Conservation (phyloP, 139 green algal species). For the Chlorella sp. region DNA sequence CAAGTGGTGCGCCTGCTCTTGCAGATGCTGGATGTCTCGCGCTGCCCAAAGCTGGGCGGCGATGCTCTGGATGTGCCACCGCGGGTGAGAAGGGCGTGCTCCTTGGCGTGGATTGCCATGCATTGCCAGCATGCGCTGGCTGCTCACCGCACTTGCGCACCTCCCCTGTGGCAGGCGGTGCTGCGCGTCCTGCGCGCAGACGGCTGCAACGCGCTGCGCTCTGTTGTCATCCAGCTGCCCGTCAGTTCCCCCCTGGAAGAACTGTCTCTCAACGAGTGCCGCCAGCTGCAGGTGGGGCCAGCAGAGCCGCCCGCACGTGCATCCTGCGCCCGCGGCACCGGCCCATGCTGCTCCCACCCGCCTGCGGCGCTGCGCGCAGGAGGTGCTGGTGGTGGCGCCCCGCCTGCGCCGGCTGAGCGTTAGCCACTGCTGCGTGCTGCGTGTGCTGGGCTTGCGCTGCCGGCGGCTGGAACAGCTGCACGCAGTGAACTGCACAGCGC, state of each 20-base stretch:
- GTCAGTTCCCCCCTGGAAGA: neutral
- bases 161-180: neutral
- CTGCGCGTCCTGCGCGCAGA: conserved; percentile 1
- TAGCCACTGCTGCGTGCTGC: conserved; percentile 24
- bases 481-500: conserved; percentile 14
- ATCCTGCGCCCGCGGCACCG: neutral
- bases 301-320: neutral
- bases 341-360: neutral
- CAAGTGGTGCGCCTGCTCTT: neutral
- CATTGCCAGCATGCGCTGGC: too few species aligned
- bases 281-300: conserved; percentile 18
- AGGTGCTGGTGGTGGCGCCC: conserved; percentile 7
- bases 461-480: conserved; percentile 11
- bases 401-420: conserved; percentile 1
- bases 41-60: conserved; percentile 3
- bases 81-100: neutral
- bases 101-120: too few species aligned
- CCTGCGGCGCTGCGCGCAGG: neutral
- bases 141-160: neutral
- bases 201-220: conserved; percentile 5
- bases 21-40: conserved; percentile 17
- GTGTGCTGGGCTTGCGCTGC: conserved; percentile 9
- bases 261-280: conserved; percentile 14
- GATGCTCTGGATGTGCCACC: conserved; percentile 14
- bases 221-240: conserved; percentile 25